Base-by-base conservation (phyloP, 768 basidiomycete species). In the Fomitopsis serialis region DNA sequence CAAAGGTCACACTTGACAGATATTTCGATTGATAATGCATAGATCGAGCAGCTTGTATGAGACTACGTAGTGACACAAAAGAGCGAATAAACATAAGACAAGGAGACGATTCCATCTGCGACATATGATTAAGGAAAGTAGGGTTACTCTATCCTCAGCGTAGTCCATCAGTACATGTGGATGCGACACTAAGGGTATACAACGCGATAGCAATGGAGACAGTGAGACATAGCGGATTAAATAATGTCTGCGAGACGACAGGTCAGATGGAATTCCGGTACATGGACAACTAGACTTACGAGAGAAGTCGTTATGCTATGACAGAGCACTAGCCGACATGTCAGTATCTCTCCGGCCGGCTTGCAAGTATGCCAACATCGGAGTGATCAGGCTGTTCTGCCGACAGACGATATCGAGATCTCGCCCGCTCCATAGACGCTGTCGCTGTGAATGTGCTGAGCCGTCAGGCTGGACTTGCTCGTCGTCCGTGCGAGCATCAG, bases 341-440 rank as follows among this genome's bases (percentile, higher is more conserved):
- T 55, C 54, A 29, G 29, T 48, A 27, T 53, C 57, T 23, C n/a
- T 25, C 9, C 53, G 53, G 12, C 75, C 76, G 12, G 78, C 76
- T 63, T 82, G 79, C 44, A 89, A 66, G 57, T 78, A 76, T 48
- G 84, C 79, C 44, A 96, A 75, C 51, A 94, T 81, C 32, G 82
- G 72, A 2, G 89, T 80, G 35, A 98, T 82, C 13, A 89, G 77
- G 64, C 92, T 93, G 62, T 97, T 98, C 68, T 97, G 94, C 59
- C 84, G 82, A 65, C 92, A 95, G 29, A 89, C 80, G 61, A 87
- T 69, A 63, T 90, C 85, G 55, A 98, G 70, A 62, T 96, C 94
- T 53, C 83, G 82, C n/a, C 89, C 84, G 32, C 84, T 88, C 85
- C 87, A 89, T 51, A 83, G 57, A 36, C 76, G 77, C 34, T 78